Evolutionary conservation across 1,284 basidiomycete species (phyloP).

Genomic region (Trichosporon inkin): DNA sequence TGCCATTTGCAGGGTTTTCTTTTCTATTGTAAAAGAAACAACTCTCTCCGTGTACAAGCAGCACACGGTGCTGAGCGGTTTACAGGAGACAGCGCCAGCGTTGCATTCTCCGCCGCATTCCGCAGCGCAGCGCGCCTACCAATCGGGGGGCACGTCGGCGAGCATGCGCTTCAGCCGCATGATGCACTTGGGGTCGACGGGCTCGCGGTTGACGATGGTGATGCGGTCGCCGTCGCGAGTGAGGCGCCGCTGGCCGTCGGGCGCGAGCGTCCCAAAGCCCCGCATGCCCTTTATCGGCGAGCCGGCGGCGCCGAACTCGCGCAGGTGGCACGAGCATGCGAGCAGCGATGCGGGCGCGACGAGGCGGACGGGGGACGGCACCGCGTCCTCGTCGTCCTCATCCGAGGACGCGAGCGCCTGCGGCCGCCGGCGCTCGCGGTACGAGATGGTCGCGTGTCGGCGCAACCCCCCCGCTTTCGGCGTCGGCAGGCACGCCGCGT

Average conservation of each 20-base stretch:
- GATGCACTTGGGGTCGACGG: background rate
- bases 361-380: too few species aligned
- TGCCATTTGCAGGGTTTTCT: too few species aligned
- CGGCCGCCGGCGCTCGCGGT: too few species aligned
- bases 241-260: background rate
- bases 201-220: background rate
- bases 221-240: background rate
- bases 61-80: too few species aligned
- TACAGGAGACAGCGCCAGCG: background rate
- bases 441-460: too few species aligned
- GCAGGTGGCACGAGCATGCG: background rate
- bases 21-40: too few species aligned
- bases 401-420: too few species aligned
- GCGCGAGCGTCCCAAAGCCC: background rate
- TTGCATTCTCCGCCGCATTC: background rate
- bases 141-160: background rate
- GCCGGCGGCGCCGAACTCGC: background rate
- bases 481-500: too few species aligned
- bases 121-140: background rate
- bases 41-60: too few species aligned
- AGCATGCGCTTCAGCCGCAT: slow-evolving; percentile 1
- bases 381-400: too few species aligned
- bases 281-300: background rate
- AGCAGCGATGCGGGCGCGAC: background rate
- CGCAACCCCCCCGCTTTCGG: too few species aligned